These are phyloP conservation scores for Aspergillus avenaceus DNA, from an alignment of 495 filamentous ascomycete genomes.

Conservation along the genomic window DNA sequence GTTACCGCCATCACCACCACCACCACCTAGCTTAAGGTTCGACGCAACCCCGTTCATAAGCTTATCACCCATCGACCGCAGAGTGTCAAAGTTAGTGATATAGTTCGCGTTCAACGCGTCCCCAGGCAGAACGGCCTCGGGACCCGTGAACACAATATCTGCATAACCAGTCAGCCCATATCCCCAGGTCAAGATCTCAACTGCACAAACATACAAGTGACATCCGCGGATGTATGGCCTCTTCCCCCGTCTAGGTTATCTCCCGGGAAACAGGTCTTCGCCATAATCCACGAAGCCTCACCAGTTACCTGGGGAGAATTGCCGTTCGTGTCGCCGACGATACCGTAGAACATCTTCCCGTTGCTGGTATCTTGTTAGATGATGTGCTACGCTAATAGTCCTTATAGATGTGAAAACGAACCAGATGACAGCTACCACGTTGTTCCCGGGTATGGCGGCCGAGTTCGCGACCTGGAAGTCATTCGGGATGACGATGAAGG, in stretches of 20 bases:
- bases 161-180: no score
- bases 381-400: no score
- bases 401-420: conserved; percentile 6
- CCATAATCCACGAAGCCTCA: conserved; percentile 39
- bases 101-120: conserved; percentile 30
- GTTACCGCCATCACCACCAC: conserved; percentile 4
- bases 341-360: conserved; percentile 39
- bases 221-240: conserved; percentile 27
- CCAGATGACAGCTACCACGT: conserved; percentile 38
- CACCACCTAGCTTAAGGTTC: no score
- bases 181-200: no score
- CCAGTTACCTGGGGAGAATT: conserved; percentile 32
- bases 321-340: conserved; percentile 34
- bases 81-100: conserved; percentile 31
- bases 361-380: conserved; percentile 10
- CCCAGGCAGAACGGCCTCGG: conserved; percentile 24
- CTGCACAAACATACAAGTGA: conserved; percentile 34
- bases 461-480: conserved; percentile 22
- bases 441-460: conserved; percentile 27
- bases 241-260: conserved; percentile 29
- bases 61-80: conserved; percentile 31
- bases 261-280: conserved; percentile 34
- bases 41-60: conserved; percentile 32
- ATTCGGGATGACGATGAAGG: conserved; percentile 36
- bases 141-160: conserved; percentile 35